phyloP scores from a whole-genome alignment of 208 protist genomes.

The Kentomonas sorsogonicus region DNA sequence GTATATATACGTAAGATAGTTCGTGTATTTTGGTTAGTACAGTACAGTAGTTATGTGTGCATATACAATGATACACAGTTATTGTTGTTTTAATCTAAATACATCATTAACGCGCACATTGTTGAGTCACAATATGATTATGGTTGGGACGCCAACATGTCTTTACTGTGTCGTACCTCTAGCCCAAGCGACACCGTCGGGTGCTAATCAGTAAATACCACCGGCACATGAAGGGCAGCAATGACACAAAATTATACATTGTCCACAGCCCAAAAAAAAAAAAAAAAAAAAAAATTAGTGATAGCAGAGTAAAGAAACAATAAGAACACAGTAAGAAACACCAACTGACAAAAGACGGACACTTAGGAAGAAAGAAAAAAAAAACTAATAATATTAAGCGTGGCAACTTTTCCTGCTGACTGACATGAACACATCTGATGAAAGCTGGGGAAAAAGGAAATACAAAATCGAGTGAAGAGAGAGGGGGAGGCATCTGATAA shows the following conservation, averaged over 20 bases:
- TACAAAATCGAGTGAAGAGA: conserved; percentile 1
- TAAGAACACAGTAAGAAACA: neutral
- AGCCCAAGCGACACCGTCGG: no score
- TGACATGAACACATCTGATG: neutral
- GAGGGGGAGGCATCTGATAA: neutral
- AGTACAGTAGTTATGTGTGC: neutral
- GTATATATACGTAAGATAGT: neutral
- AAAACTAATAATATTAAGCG: neutral
- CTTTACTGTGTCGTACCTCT: no score
- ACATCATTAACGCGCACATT: neutral
- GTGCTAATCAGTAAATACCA: no score
- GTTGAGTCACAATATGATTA: neutral
- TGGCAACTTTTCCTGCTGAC: neutral
- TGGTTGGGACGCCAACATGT: no score
- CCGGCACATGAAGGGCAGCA: no score
- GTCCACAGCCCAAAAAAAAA: neutral
- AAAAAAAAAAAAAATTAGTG: conserved; percentile 6
- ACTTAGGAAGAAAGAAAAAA: conserved; percentile 8
- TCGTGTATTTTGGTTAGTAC: conserved; percentile 2
- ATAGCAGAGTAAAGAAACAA: neutral
- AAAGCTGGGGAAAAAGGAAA: neutral
- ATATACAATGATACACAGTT: neutral
- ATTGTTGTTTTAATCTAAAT: neutral
- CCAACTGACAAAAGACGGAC: neutral
- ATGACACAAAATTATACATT: neutral